These are phyloP conservation scores for Cydonia oblonga DNA, from an alignment of 331 rosid genomes.

Conservation along the genomic window DNA sequence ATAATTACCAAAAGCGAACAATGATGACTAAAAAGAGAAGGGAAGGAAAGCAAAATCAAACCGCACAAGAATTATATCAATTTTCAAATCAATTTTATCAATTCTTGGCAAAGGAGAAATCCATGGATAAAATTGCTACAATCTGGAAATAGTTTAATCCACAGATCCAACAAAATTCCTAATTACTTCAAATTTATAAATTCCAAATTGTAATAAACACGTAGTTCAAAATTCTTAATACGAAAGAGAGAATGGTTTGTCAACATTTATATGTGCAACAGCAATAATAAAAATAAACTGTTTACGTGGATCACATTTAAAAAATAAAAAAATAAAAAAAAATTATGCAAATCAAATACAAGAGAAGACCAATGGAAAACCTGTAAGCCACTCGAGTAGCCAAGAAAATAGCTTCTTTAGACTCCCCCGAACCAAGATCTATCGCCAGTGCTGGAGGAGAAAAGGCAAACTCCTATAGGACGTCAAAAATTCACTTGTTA, in stretches of 20 bases:
- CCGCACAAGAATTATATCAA: background rate
- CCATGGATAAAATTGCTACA: background rate
- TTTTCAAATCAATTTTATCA: background rate
- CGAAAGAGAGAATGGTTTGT: background rate
- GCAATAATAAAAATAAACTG: background rate
- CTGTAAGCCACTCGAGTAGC: conserved; percentile 99
- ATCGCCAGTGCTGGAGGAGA: conserved; percentile 88
- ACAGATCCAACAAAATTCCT: background rate
- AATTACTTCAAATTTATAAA: background rate
- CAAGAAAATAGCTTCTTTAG: conserved; percentile 65
- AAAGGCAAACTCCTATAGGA: conserved; percentile 77
- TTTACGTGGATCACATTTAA: background rate
- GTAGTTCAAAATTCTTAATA: background rate
- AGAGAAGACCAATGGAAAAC: conserved; percentile 29
- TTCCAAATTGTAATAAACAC: background rate
- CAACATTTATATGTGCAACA: background rate
- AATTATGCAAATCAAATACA: background rate
- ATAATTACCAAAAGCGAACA: background rate
- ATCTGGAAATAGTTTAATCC: background rate
- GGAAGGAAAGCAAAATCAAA: background rate
- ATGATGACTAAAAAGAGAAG: background rate
- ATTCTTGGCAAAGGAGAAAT: background rate
- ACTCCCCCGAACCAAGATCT: conserved; percentile 91
- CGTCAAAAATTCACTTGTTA: background rate
- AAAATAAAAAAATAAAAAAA: too few relatives aligned